Percentiles rank a stretch among this genome's conserved stretches.
phyloP scores from a whole-genome alignment of 441 rosid species.

The Gossypium trilobum region DNA sequence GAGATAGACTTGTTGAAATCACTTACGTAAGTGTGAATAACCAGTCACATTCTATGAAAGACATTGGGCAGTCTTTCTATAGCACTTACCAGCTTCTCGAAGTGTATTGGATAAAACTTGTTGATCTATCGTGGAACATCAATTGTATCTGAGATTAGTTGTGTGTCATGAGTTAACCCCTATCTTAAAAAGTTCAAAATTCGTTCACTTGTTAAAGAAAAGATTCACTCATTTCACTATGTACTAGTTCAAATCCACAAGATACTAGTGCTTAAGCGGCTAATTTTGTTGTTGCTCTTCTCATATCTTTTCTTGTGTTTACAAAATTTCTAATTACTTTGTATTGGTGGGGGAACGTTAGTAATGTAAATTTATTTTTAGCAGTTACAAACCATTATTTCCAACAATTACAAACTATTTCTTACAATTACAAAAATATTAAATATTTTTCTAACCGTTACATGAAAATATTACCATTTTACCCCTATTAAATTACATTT shows the following conservation, averaged over 20 bases:
- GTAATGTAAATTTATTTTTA: too few relatives aligned
- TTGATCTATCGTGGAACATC: background rate
- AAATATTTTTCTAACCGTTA: too few relatives aligned
- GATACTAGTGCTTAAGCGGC: background rate
- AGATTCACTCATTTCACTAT: background rate
- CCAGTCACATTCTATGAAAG: background rate
- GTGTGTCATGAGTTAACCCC: background rate
- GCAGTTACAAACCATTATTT: too few relatives aligned
- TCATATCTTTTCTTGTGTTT: background rate
- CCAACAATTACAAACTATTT: too few relatives aligned
- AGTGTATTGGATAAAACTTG: background rate
- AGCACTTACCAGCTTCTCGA: background rate
- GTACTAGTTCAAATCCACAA: background rate
- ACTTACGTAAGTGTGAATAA: background rate
- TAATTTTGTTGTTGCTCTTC: background rate
- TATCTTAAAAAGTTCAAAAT: background rate
- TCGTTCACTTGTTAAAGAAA: background rate
- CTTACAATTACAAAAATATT: too few relatives aligned
- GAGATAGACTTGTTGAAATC: background rate
- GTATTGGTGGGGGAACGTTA: too few relatives aligned
- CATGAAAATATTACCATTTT: too few relatives aligned
- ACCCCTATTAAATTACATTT: too few relatives aligned
- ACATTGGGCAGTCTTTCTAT: background rate
- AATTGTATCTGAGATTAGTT: background rate
- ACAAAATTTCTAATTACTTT: too few relatives aligned